These are phyloP conservation scores for Hyphochytrium catenoides DNA, from an alignment of 352 stramenopile species.

Conservation along the genomic window DNA sequence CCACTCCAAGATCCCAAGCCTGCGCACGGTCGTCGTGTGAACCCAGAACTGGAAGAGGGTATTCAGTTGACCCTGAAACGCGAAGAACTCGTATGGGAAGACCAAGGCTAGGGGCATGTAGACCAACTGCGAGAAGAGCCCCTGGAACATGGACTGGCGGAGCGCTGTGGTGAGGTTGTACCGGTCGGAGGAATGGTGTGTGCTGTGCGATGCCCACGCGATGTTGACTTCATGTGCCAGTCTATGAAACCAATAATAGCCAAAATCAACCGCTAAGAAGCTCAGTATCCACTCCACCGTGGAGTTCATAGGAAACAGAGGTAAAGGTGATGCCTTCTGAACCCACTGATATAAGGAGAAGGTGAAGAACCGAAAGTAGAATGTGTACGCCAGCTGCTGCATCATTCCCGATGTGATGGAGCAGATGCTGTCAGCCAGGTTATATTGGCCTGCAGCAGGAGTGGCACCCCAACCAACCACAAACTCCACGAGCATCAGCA, in stretches of 20 bases:
- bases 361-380: neutral
- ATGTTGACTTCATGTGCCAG: constrained; percentile 9
- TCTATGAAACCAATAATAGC: constrained; percentile 12
- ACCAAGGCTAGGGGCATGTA: constrained; percentile 11
- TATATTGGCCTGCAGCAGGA: constrained; percentile 1
- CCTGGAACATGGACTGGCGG: constrained; percentile 7
- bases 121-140: constrained; percentile 6
- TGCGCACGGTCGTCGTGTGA: constrained; percentile 9
- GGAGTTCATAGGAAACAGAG: neutral
- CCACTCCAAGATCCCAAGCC: constrained; percentile 10
- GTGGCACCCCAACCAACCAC: constrained; percentile 1
- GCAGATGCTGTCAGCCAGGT: constrained; percentile 3
- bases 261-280: constrained; percentile 8
- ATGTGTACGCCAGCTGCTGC: constrained; percentile 1
- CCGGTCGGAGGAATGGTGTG: constrained; percentile 11
- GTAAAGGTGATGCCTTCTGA: constrained; percentile 7
- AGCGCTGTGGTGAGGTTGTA: constrained; percentile 14
- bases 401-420: constrained; percentile 2
- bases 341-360: constrained; percentile 6
- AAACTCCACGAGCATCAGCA: constrained; percentile 4
- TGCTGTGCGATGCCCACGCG: constrained; percentile 8
- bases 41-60: constrained; percentile 14
- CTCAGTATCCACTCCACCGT: constrained; percentile 1
- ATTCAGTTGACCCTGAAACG: constrained; percentile 9
- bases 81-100: constrained; percentile 6